These are phyloP conservation scores for Irpex sp. DNA, from an alignment of 1,284 basidiomycete genomes.

Conservation along the genomic window DNA sequence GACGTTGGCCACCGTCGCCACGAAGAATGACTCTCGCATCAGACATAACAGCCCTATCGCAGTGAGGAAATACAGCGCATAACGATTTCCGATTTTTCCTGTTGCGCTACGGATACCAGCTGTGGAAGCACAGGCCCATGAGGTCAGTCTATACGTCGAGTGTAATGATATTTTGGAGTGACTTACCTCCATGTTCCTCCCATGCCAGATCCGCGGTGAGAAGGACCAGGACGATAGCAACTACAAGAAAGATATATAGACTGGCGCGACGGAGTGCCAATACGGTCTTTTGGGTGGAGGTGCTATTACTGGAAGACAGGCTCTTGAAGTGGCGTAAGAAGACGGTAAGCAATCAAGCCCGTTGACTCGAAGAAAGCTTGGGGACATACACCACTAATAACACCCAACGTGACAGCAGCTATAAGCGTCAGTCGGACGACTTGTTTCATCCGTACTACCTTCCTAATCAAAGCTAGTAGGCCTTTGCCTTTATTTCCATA, in stretches of 20 bases:
- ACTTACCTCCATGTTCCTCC: conserved; percentile 10
- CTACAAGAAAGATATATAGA: conserved; percentile 42
- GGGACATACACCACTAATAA: conserved; percentile 28
- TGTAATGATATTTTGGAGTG: not conserved
- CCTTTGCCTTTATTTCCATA: conserved; percentile 10
- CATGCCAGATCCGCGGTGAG: conserved; percentile 33
- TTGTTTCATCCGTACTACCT: conserved; percentile 28
- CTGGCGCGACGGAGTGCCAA: conserved; percentile 31
- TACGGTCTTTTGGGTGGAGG: conserved; percentile 14
- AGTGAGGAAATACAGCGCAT: conserved; percentile 34
- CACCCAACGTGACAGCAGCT: conserved; percentile 36
- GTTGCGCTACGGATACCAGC: not conserved
- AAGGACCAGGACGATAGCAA: conserved; percentile 36
- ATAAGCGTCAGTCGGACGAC: conserved; percentile 31
- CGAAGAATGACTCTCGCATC: conserved; percentile 37
- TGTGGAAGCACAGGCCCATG: not conserved
- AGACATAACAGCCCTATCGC: conserved; percentile 37
- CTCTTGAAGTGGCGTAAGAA: not conserved
- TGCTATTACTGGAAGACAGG: not conserved
- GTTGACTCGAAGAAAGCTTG: not conserved
- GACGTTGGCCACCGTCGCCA: conserved; percentile 34
- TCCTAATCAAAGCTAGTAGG: conserved; percentile 24
- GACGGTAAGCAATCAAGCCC: not conserved
- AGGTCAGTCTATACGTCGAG: too few species aligned
- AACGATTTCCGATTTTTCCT: conserved; percentile 24